Evolutionary conservation across 2,329 filamentous ascomycete genomes (phyloP).

Genomic region (Ascomycota sp.): DNA sequence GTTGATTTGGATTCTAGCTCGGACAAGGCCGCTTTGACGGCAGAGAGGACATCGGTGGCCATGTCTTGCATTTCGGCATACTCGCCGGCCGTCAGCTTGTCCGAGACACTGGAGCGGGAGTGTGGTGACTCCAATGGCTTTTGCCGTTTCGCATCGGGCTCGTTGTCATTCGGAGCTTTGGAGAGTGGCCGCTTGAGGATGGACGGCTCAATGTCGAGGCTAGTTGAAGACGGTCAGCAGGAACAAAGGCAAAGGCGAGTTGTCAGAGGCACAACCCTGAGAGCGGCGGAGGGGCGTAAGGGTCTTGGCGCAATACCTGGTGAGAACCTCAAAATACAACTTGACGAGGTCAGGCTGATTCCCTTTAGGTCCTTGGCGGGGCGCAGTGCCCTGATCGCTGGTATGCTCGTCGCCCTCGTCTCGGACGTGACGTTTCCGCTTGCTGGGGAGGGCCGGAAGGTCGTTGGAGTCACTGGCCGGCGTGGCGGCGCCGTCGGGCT

Average conservation of each 20-base stretch:
- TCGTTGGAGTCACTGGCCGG: constrained; percentile 11
- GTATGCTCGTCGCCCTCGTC: constrained; percentile 14
- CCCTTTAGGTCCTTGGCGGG: constrained; percentile 7
- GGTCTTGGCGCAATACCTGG: too few relatives aligned
- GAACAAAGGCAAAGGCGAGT: constrained; percentile 2
- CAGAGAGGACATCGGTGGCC: constrained; percentile 32
- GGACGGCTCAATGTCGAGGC: constrained; percentile 31
- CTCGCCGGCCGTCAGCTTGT: constrained; percentile 28
- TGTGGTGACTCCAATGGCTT: constrained; percentile 28
- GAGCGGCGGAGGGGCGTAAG: too few relatives aligned
- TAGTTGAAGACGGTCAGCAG: constrained; percentile 12
- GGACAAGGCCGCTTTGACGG: constrained; percentile 25
- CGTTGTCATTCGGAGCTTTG: constrained; percentile 20
- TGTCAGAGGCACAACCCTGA: constrained; percentile 1
- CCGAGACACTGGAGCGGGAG: constrained; percentile 24
- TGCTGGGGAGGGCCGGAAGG: constrained; percentile 19
- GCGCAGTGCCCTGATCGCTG: constrained; percentile 7
- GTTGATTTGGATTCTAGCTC: constrained; percentile 20
- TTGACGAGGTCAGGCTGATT: constrained; percentile 17
- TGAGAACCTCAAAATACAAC: constrained; percentile 16
- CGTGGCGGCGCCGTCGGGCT: constrained; percentile 21
- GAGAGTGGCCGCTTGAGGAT: constrained; percentile 34
- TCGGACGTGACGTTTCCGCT: constrained; percentile 37
- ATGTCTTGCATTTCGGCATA: constrained; percentile 46
- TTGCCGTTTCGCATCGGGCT: constrained; percentile 39